A percentile compares a stretch with the other conserved stretches of the same genome.
These are phyloP conservation scores for Sparassis latifolia DNA, from an alignment of 1,284 basidiomycete genomes.

Conservation along the genomic window DNA sequence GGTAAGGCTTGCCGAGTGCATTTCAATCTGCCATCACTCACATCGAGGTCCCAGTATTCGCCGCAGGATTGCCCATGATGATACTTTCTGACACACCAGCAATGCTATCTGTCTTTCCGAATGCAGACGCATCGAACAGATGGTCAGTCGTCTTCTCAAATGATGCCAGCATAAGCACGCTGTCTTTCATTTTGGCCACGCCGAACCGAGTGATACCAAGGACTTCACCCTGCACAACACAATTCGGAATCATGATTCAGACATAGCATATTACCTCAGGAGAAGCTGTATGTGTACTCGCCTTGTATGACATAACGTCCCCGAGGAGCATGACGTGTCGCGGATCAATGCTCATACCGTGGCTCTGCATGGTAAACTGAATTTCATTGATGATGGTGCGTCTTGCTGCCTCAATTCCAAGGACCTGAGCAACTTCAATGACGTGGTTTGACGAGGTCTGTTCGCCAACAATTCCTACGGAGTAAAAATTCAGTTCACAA, in stretches of 20 bases:
- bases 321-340: conserved; percentile 98
- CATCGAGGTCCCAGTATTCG: conserved; percentile 94
- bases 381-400: conserved; percentile 96
- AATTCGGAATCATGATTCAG: not conserved
- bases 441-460: conserved; percentile 96
- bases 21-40: conserved; percentile 31
- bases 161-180: conserved; percentile 97
- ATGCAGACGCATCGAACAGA: conserved; percentile 95
- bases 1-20: not conserved
- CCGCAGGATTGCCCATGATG: conserved; percentile 98
- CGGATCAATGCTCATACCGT: conserved; percentile 98
- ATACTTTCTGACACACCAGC: conserved; percentile 98
- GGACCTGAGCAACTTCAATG: conserved; percentile 90
- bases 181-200: conserved; percentile 99
- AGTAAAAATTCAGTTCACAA: not conserved
- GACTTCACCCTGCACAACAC: conserved; percentile 77
- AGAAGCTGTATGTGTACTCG: conserved; percentile 18
- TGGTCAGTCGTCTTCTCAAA: conserved; percentile 99
- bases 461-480: conserved; percentile 82
- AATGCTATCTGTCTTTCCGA: conserved; percentile 92
- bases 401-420: conserved; percentile 97
- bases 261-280: not conserved
- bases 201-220: conserved; percentile 98
- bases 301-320: conserved; percentile 99
- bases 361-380: conserved; percentile 94